Conservation (phyloP, 352 stramenopile genomes). For the Globisporangium perplexum region DNA sequence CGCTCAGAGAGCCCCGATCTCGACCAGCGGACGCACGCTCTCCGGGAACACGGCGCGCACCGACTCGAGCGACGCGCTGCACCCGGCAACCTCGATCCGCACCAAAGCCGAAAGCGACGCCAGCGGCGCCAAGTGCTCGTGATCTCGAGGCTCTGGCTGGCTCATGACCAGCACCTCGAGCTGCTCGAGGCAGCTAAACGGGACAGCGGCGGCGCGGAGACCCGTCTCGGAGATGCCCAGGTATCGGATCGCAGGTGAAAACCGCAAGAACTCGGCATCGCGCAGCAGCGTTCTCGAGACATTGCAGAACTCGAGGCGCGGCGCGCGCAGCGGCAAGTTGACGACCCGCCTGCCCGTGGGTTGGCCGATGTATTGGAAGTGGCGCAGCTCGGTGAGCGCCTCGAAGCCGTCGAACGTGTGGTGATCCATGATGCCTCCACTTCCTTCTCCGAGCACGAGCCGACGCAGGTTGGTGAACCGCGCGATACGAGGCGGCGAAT, state of each 20-base stretch:
- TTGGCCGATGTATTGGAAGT: neutral
- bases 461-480: neutral
- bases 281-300: neutral
- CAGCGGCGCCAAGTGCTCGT: neutral
- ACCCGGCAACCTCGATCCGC: neutral
- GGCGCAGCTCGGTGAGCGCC: neutral
- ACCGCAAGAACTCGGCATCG: neutral
- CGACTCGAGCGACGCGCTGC: neutral
- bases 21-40: neutral
- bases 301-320: neutral
- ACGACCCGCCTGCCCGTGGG: too few relatives aligned
- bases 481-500: neutral
- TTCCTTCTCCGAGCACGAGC: neutral
- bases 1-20: too few relatives aligned
- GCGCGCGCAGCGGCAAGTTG: neutral
- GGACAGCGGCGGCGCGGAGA: neutral
- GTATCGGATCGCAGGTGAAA: neutral
- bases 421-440: neutral
- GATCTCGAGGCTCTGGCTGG: too few relatives aligned
- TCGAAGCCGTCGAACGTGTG: neutral
- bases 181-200: neutral
- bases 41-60: neutral
- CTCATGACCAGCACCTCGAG: neutral
- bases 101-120: neutral
- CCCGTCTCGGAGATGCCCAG: neutral